Evolutionary conservation across 345 rosid species (phyloP).

Genomic region (Eucalyptus paniculata): DNA sequence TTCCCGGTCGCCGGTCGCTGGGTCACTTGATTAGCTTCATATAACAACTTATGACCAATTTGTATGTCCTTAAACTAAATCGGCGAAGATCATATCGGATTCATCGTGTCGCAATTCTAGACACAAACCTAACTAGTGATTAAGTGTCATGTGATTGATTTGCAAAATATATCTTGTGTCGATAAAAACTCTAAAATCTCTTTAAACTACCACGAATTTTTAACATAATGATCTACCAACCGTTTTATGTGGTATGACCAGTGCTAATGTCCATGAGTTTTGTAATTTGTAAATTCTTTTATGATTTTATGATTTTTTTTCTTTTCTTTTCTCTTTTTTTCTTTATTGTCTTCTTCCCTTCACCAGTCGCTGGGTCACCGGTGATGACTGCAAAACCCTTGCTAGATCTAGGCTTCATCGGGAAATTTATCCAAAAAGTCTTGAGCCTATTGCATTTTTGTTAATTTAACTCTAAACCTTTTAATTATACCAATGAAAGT

Average conservation of each 20-base stretch:
- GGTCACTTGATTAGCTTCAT: not conserved
- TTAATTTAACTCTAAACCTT: no score
- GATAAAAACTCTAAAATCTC: not conserved
- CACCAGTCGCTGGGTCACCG: accelerated
- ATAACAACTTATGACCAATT: not conserved
- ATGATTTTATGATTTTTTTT: no score
- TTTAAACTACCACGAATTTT: no score
- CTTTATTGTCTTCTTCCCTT: no score
- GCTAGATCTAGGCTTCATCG: no score
- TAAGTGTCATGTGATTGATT: not conserved
- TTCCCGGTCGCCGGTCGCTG: accelerated
- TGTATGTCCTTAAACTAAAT: not conserved
- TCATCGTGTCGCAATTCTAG: not conserved
- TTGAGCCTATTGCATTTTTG: no score
- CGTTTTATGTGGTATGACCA: accelerated
- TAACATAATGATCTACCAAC: not conserved
- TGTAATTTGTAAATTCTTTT: not conserved
- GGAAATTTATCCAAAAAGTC: no score
- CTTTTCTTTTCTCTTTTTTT: no score
- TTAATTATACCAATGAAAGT: no score
- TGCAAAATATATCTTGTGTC: accelerated
- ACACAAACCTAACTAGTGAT: not conserved
- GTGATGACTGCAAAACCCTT: no score
- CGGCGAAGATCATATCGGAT: no score
- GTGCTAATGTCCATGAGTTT: accelerated